Evolutionary conservation across 176 grass and related monocot species (phyloP), one percentile per base, ranked within the genome.

Genomic region (Zea mays): DNA sequence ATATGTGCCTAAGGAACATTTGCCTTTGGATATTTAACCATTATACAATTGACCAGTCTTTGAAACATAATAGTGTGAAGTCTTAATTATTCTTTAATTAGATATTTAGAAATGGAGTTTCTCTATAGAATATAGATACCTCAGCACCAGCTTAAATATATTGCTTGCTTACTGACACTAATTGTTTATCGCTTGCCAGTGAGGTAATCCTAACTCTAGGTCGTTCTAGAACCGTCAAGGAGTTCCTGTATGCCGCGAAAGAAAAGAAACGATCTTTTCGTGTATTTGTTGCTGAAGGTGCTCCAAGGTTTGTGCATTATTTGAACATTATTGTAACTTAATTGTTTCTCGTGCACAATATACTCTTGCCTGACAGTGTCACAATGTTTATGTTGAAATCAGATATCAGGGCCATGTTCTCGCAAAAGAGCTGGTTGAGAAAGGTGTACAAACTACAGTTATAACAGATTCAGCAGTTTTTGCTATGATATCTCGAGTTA

Each of bases 181-280:
- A 41, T 80, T 21, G 10, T 21, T 86, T 81, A 21, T 75, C 81
- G 10, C 71, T 84, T 76, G 40, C 40, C n/a, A 99, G 92, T 87
- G 96, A 99, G 88, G 96, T 99, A 58, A 99, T 99, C 78, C 82
- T 99, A 76, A 99, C 96, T 86, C 82, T 99, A 74, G 96, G 96
- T 19, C 83, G 88, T 75, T 99, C 96, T 48, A 99, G 84, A 83
- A 95, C 96, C 7, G 96, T 99, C 10, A 99, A 99, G 86, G 96
- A 95, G 66, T 99, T 99, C 16, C 88, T 95, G 72, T 99, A 69
- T 79, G 92, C 92, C 63, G 96, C 96, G 4, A 94, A 95, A 55
- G 91, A 99, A 46, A 99, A 95, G 80, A 99, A 99, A 3, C 78
- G 96, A 75, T 90, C 81, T 69, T 99, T 99, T 90, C 87, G 83